These are phyloP conservation scores for Neurospora sublineolata DNA, from an alignment of 495 filamentous ascomycete genomes.

Conservation along the genomic window DNA sequence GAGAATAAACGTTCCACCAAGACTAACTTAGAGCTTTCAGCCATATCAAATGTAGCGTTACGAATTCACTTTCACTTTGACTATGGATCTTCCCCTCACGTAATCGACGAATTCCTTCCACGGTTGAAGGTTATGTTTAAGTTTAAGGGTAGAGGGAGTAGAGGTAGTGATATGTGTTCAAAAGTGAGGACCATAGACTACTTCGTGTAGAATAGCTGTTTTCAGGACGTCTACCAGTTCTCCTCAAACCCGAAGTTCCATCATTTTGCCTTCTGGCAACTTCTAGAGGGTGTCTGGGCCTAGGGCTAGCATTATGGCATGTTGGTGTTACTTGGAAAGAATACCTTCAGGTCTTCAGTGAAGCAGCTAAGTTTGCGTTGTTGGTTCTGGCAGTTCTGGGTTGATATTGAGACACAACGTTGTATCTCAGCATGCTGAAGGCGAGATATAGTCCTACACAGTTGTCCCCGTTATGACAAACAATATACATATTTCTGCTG, in stretches of 20 bases:
- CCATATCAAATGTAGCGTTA: no score
- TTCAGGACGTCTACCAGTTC: background rate
- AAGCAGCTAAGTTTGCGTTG: no score
- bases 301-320: background rate
- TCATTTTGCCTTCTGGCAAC: background rate
- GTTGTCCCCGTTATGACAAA: background rate
- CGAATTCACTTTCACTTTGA: no score
- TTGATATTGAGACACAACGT: background rate
- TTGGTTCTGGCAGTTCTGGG: background rate
- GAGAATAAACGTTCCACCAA: no score
- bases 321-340: background rate
- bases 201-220: background rate
- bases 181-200: no score
- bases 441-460: background rate
- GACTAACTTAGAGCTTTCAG: no score
- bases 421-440: background rate
- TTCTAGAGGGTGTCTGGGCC: background rate
- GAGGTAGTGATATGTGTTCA: no score
- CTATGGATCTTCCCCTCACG: no score
- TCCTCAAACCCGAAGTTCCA: no score
- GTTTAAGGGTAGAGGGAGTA: no score
- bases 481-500: background rate
- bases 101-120: no score
- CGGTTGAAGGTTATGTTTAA: no score
- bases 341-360: background rate